Evolutionary conservation across 306 rosid genomes (phyloP), one percentile per base, ranked within the genome.

Genomic region (Vigna angularis): DNA sequence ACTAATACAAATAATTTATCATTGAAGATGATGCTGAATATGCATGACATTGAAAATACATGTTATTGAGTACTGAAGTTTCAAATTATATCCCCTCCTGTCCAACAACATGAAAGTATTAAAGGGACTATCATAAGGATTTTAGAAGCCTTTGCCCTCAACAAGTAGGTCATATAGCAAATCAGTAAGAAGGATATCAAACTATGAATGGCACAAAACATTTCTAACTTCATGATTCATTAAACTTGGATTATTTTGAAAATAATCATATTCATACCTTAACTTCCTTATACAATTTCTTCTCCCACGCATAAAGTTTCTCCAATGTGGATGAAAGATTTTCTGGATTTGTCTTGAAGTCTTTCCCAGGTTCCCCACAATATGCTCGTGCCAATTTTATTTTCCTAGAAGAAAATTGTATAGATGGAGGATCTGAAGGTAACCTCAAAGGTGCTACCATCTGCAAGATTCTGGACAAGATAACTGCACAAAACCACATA

Each of bases 281-380:
- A 55, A 96, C 91, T 93, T 96, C 99, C 85, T 93, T 96, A 30
- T 90, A 85, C 64, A 96, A 80, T 78, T 96, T 96, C 88, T 90
- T 91, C 86, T 96, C 99, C 99, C 99, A 93, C 40, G 76, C 98
- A 81, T 96, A 89, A 75, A 96, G 98, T 76, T 84, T 87, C 85
- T 93, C 97, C 84, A 96, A 78, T 48, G 98, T 96, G 22, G 89
- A 84, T 53, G 99, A 90, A 73, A 96, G 96, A 79, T 90, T 91
- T 73, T 87, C 88, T 24, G 89, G 79, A 83, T 82, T 84, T 59
- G 77, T 30, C 49, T 74, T 88, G 17, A 85, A 83, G 66, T 91
- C 93, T 62, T 86, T 78, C 76, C 85, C 90, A 63, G 90, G 75
- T 70, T 88, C 94, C 61, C 82, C 90, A 30, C 70, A 68, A 53